Evolutionary conservation across 148 eudicot species (phyloP).

Genomic region (Talinum fruticosum): DNA sequence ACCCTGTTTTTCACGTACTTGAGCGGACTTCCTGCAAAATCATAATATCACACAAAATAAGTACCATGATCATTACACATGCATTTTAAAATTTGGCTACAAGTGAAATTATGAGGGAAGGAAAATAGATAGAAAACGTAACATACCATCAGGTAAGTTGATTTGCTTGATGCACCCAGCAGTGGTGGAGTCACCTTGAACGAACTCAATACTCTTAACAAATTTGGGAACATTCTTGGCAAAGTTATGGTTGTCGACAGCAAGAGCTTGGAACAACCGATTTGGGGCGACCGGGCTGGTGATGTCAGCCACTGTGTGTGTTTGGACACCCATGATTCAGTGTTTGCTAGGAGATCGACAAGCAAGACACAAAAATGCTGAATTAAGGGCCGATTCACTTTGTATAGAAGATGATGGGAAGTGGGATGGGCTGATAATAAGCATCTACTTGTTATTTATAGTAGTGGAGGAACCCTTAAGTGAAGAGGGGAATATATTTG

Average conservation of each 20-base stretch:
- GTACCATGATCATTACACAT: too few relatives aligned
- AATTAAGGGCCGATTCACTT: not conserved
- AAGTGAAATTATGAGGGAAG: too few relatives aligned
- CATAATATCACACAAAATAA: too few relatives aligned
- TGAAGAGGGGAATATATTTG: too few relatives aligned
- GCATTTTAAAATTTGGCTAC: too few relatives aligned
- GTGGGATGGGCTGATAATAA: not conserved
- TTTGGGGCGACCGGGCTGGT: not conserved
- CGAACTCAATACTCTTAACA: conserved; percentile 15
- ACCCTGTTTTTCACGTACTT: too few relatives aligned
- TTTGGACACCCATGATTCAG: conserved; percentile 9
- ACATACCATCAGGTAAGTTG: conserved; percentile 3
- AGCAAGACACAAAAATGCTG: too few relatives aligned
- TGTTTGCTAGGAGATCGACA: too few relatives aligned
- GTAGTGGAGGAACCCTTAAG: not conserved
- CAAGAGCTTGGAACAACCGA: conserved; percentile 22
- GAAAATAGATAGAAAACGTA: too few relatives aligned
- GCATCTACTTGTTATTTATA: not conserved
- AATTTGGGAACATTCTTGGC: conserved; percentile 16
- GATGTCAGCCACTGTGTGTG: conserved; percentile 3
- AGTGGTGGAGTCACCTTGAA: conserved; percentile 6
- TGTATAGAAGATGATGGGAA: not conserved
- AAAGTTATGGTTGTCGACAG: conserved; percentile 23
- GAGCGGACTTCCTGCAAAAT: too few relatives aligned
- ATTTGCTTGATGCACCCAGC: conserved; percentile 11